Conservation (phyloP, 2,329 filamentous ascomycete species). For the Trichophyton mentagrophytes region DNA sequence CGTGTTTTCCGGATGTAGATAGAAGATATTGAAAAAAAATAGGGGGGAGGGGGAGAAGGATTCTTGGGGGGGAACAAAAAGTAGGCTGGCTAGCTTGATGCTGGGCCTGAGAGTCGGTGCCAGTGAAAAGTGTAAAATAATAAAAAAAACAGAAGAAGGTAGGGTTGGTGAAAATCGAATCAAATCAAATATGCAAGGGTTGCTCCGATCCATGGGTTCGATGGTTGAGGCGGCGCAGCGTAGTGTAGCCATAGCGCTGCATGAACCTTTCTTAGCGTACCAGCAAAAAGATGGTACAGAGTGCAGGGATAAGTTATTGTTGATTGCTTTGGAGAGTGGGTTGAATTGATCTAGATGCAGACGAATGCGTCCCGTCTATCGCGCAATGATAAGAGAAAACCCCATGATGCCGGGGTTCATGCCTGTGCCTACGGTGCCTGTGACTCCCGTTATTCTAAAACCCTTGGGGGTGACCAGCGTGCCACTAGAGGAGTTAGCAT, state of each 20-base stretch:
- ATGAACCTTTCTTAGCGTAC: background rate
- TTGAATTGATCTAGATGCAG: too few relatives aligned
- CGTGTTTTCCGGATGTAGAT: background rate
- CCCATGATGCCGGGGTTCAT: constrained; percentile 76
- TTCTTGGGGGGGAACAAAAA: too few relatives aligned
- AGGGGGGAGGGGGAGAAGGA: too few relatives aligned
- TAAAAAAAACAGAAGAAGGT: too few relatives aligned
- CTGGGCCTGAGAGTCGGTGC: background rate
- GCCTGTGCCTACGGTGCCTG: constrained; percentile 68
- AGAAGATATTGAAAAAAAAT: background rate
- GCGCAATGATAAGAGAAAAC: constrained; percentile 67
- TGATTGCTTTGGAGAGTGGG: too few relatives aligned
- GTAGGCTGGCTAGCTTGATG: background rate
- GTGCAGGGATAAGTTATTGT: background rate
- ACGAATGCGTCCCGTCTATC: constrained; percentile 29
- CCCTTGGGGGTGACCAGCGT: constrained; percentile 80
- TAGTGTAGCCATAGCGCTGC: background rate
- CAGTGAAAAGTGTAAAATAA: too few relatives aligned
- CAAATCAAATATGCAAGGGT: too few relatives aligned
- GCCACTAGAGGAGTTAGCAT: constrained; percentile 43
- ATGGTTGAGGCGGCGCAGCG: background rate
- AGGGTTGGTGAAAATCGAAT: too few relatives aligned
- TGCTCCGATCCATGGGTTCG: background rate
- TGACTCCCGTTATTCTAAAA: constrained; percentile 76
- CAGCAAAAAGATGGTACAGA: background rate